Base-by-base conservation (phyloP, 257 asterid species). In the Solanum clarkiae region DNA sequence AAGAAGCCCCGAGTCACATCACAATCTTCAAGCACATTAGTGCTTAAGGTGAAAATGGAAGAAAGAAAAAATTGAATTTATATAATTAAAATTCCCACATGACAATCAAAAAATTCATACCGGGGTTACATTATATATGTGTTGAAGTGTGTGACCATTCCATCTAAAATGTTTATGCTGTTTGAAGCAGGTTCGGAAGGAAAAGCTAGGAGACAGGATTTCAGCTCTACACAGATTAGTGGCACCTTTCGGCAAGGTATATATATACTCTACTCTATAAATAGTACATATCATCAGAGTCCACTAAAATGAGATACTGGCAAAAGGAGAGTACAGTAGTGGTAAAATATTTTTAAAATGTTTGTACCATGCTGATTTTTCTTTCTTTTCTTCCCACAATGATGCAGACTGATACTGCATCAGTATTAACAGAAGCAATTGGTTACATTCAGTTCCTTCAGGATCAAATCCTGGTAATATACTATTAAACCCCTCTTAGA, bases 231-330 rank as follows among this genome's bases (percentile, higher is more conserved):
- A 89, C 88, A 89, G 88, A 86, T 57, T 89, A 85, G 89, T 89
- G 84, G 86, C 89, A 70, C 89, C 91, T 86, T 89, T 89, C 62
- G 89, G 89, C 88, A 89, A 89, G 89, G 91, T 89, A 85, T 10
- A 42, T 10, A 42, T 7, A 20, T 55, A 22, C 71, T 32, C 12
- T 44, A 51, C 71, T 45, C 53, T 70, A 40, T 59, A 59, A 59
- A 65, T 10, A 44, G 12, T 65, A 60, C 1, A 13, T 63, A 81
- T 18, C 6, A 84, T 55, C 84, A 82, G 87, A 88, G 85, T 29
- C 86, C 83, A 85, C 86, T 85, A 53, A 49, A 65, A 68, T 2
- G 53, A 71, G 20, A 69, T 22, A 84, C 80, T 53, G 57, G 72
- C 63, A 22, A 40, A 44, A 70, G 57, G 15, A 20, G 13, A 29